These are phyloP conservation scores for Sporothrix protearum DNA, from an alignment of 2,329 filamentous ascomycete species.

Conservation along the genomic window DNA sequence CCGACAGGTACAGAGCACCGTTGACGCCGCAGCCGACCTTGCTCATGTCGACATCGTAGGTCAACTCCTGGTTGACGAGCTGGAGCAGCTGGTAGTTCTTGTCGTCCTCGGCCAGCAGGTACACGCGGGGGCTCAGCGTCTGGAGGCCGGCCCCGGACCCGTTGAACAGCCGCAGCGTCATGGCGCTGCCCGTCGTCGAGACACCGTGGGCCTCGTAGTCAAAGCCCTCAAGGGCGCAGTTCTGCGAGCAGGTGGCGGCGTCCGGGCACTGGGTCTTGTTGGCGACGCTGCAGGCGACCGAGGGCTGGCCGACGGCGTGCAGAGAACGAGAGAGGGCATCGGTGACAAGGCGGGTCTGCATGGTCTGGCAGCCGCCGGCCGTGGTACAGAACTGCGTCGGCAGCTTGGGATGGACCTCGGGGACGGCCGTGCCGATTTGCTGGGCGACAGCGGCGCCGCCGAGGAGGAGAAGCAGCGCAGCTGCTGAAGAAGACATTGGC, in stretches of 20 bases:
- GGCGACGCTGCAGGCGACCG: conserved; percentile 27
- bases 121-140: conserved; percentile 34
- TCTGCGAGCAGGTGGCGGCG: background rate
- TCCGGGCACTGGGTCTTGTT: conserved; percentile 14
- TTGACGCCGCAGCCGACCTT: conserved; percentile 55
- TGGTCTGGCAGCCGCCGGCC: conserved; percentile 16
- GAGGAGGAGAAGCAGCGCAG: conserved; percentile 25
- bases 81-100: conserved; percentile 47
- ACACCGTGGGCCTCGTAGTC: background rate
- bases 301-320: background rate
- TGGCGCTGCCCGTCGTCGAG: conserved; percentile 10
- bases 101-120: conserved; percentile 32
- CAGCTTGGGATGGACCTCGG: conserved; percentile 18
- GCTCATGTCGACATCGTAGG: conserved; percentile 63
- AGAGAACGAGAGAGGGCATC: conserved; percentile 20
- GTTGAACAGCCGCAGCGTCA: conserved; percentile 26
- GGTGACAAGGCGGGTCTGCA: background rate
- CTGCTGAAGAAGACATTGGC: conserved; percentile 18
- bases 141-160: background rate
- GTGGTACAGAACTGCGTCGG: conserved; percentile 14
- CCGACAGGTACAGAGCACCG: conserved; percentile 52
- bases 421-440: conserved; percentile 25
- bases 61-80: conserved; percentile 58
- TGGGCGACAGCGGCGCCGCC: conserved; percentile 10
- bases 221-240: conserved; percentile 8